Conservation (phyloP, 2,329 filamentous ascomycete species). For the Talaromyces sp. region DNA sequence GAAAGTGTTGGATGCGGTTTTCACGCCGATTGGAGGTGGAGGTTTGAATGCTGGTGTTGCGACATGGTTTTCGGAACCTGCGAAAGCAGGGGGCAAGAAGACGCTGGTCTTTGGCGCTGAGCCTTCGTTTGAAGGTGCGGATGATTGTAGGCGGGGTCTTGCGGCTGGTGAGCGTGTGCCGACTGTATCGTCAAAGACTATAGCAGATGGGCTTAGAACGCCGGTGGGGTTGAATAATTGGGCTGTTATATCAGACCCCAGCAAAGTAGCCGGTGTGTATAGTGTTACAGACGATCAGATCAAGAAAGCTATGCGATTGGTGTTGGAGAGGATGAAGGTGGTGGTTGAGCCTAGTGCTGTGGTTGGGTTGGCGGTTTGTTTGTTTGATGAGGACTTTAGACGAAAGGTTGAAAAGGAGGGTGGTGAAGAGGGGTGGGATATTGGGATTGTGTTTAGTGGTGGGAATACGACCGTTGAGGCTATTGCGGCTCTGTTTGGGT, state of each 20-base stretch:
- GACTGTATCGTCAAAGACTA: conserved; percentile 69
- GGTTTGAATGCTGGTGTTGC: conserved; percentile 83
- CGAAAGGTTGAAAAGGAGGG: conserved; percentile 60
- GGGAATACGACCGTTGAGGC: conserved; percentile 64
- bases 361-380: conserved; percentile 75
- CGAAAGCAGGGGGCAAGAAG: conserved; percentile 46
- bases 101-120: conserved; percentile 83
- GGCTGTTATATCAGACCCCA: conserved; percentile 67
- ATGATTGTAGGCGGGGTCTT: conserved; percentile 74
- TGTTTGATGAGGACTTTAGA: conserved; percentile 84
- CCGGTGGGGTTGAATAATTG: conserved; percentile 75
- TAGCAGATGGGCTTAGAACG: conserved; percentile 85
- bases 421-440: conserved; percentile 70
- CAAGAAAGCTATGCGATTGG: conserved; percentile 67
- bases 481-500: conserved; percentile 52
- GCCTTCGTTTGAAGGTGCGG: conserved; percentile 74
- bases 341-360: conserved; percentile 85
- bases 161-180: conserved; percentile 61
- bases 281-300: conserved; percentile 81
- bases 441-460: conserved; percentile 60
- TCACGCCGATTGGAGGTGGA: conserved; percentile 82
- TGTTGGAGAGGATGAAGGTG: conserved; percentile 84
- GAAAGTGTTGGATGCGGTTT: conserved; percentile 61
- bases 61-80: conserved; percentile 58
- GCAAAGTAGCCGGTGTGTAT: conserved; percentile 68